Evolutionary conservation across 2,329 filamentous ascomycete genomes (phyloP).

Genomic region (Myriosclerotinia duriaeana): DNA sequence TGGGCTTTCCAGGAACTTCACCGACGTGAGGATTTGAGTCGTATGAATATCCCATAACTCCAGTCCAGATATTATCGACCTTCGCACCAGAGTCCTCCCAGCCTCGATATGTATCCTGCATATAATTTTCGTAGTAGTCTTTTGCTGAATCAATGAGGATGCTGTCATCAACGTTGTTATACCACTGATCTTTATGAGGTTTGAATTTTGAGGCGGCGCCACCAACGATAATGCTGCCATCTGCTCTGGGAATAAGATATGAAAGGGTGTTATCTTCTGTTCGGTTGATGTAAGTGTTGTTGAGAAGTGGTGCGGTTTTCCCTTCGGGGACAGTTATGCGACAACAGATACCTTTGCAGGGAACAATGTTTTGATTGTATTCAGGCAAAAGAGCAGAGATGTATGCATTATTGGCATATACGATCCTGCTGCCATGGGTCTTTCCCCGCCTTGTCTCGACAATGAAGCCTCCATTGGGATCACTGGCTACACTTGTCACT

Average conservation of each 20-base stretch:
- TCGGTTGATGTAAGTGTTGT: constrained; percentile 30
- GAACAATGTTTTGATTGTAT: constrained; percentile 54
- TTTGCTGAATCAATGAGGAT: constrained; percentile 44
- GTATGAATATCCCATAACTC: constrained; percentile 23
- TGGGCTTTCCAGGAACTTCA: background rate
- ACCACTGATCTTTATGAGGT: constrained; percentile 43
- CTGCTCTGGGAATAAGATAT: constrained; percentile 38
- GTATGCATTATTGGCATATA: constrained; percentile 69
- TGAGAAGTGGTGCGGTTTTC: constrained; percentile 26
- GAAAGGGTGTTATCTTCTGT: constrained; percentile 23
- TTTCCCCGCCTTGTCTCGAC: constrained; percentile 55
- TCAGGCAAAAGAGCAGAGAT: constrained; percentile 59
- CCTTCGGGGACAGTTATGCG: constrained; percentile 37
- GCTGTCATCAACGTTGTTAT: constrained; percentile 48
- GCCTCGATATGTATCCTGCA: constrained; percentile 41
- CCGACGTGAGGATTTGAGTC: constrained; percentile 19
- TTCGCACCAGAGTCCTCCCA: constrained; percentile 48
- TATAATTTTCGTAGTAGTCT: constrained; percentile 48
- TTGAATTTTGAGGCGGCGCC: constrained; percentile 45
- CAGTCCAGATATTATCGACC: constrained; percentile 38
- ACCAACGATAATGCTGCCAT: constrained; percentile 42
- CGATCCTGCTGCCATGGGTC: constrained; percentile 53
- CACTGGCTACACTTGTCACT: constrained; percentile 38
- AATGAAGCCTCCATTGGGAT: constrained; percentile 43
- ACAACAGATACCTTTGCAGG: constrained; percentile 52